These are phyloP conservation scores for Wallacemonas sp. DNA, from an alignment of 208 protist species.

Conservation along the genomic window DNA sequence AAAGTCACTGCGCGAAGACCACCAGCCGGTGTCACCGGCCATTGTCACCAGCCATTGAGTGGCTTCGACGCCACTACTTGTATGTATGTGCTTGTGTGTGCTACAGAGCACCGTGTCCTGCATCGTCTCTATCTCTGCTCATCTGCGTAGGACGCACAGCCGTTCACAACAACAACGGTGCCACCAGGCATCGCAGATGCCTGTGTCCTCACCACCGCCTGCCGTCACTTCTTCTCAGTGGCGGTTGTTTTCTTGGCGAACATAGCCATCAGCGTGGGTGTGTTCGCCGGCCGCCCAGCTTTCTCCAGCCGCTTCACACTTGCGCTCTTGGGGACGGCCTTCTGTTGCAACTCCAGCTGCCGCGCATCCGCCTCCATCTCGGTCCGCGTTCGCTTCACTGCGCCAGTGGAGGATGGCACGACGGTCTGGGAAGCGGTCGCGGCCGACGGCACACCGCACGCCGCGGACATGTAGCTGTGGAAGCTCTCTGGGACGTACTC, in stretches of 20 bases:
- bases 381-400: neutral
- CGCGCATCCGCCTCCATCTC: neutral
- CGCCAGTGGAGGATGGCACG: neutral
- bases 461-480: slow-evolving; percentile 16
- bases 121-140: too few relatives aligned
- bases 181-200: neutral
- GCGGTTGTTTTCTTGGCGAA: slow-evolving; percentile 39
- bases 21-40: too few relatives aligned
- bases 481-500: slow-evolving; percentile 64
- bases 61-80: too few relatives aligned
- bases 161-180: too few relatives aligned
- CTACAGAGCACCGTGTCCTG: too few relatives aligned
- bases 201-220: neutral
- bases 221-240: neutral
- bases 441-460: slow-evolving; percentile 25
- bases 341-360: neutral
- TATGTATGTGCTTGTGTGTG: too few relatives aligned
- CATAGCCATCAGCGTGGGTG: slow-evolving; percentile 57
- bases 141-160: too few relatives aligned
- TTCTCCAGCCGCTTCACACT: slow-evolving; percentile 56
- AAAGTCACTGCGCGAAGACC: too few relatives aligned
- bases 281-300: slow-evolving; percentile 47
- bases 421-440: neutral
- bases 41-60: too few relatives aligned
- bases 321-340: slow-evolving; percentile 30